Evolutionary conservation across 352 stramenopile genomes (phyloP), one percentile per base, ranked within the genome.

Genomic region (Globisporangium emineosum): DNA sequence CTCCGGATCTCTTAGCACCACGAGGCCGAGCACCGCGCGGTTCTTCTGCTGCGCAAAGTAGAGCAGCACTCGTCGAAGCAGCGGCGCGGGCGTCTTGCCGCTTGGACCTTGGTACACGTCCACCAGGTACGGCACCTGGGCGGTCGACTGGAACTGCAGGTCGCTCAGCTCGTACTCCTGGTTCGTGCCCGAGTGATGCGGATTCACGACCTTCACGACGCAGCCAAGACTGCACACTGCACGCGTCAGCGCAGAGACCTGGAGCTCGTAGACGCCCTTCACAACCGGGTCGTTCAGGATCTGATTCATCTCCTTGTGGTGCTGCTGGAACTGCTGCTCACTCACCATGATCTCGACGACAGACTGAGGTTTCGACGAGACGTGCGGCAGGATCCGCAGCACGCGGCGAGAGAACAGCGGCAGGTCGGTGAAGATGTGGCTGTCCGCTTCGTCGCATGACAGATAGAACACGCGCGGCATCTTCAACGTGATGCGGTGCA

Each of bases 191-290:
- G 78, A 81, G 56, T 86, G 49, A 25, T 82, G 75, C 8, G 72
- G 73, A 32, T 83, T 84, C 6, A 81, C 72, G 30, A 89, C 77
- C 33, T 83, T 88, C 12, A 81, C 81, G 21, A 91, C 83, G 58
- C 83, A 98, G 2, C 97, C 97, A 21, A 99, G 76, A n/a, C 92
- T 79, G 60, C 94, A 94, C 33, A 99, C 73, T 17, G 92, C 85
- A 3, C 89, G 81, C 35, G 96, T 94, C 47, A 97, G 73, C 8
- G 95, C 71, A n/a, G 96, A 91, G 8, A 97, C 91, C 32, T 96
- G 78, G 12, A 96, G 81, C 71, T 99, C 97, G 71, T 98, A 99
- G 21, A 99, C 88, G 19, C 87, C 88, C 9, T 86, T 77, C 12
- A 98, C 77, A 4, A 79, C 67, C 12, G 90, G 77, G 59, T 97